Percentiles rank a stretch among this genome's conserved stretches.
These are phyloP conservation scores for Linum trigynum DNA, from an alignment of 345 rosid species.

Conservation along the genomic window DNA sequence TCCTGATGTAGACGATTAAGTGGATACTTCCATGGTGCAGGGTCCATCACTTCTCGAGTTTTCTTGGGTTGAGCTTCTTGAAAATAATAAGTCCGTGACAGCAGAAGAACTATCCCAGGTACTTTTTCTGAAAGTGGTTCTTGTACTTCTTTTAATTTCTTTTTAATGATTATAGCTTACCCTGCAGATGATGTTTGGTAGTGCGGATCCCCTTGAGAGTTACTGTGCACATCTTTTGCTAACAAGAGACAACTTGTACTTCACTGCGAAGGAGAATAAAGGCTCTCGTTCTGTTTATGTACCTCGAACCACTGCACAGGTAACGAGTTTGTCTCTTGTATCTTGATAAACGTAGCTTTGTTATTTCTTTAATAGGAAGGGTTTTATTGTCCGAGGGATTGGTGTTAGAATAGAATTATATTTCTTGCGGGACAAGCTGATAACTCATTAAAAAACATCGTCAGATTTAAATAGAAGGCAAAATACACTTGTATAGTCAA, in stretches of 20 bases:
- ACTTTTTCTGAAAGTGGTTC: constrained; percentile 14
- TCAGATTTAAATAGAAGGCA: too few species aligned
- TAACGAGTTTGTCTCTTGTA: constrained; percentile 6
- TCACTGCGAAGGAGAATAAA: constrained; percentile 52
- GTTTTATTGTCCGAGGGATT: too few species aligned
- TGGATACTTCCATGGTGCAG: constrained; percentile 30
- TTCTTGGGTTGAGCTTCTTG: constrained; percentile 94
- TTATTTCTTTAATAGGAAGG: too few species aligned
- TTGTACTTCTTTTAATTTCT: constrained; percentile 3
- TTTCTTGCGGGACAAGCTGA: too few species aligned
- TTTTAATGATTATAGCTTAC: constrained; percentile 27
- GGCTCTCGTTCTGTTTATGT: constrained; percentile 59
- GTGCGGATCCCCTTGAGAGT: constrained; percentile 72
- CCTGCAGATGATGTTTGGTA: constrained; percentile 79
- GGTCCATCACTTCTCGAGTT: constrained; percentile 77
- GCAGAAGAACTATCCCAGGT: constrained; percentile 91
- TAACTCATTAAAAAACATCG: too few species aligned
- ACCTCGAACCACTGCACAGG: constrained; percentile 74
- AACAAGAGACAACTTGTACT: constrained; percentile 76
- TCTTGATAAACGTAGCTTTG: too few species aligned
- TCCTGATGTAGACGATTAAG: background rate
- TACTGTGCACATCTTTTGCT: constrained; percentile 87
- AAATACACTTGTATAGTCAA: too few species aligned
- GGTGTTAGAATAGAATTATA: too few species aligned
- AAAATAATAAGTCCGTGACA: constrained; percentile 70